These are phyloP conservation scores for Arachis stenosperma DNA, from an alignment of 306 rosid species.

Conservation along the genomic window DNA sequence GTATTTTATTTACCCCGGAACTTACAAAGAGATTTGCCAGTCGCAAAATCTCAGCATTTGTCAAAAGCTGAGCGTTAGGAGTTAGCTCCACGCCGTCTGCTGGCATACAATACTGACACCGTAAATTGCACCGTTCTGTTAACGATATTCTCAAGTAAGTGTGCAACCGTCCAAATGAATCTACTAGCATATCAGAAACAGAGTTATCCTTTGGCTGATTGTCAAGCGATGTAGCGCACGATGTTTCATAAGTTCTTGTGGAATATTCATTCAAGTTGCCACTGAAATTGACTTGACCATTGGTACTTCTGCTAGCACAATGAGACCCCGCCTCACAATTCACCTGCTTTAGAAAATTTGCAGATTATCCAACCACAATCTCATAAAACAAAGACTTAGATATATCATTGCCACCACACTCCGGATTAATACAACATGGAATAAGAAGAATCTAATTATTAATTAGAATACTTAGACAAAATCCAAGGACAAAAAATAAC, in stretches of 20 bases:
- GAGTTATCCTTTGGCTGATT: conserved; percentile 51
- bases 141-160: conserved; percentile 91
- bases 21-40: conserved; percentile 75
- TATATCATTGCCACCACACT: neutral
- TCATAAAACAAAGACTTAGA: conserved; percentile 9
- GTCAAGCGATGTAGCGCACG: conserved; percentile 55
- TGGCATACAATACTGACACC: conserved; percentile 96
- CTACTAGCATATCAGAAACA: conserved; percentile 82
- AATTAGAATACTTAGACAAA: conserved; percentile 17
- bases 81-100: conserved; percentile 89
- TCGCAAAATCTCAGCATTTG: conserved; percentile 63
- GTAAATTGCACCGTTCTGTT: conserved; percentile 91
- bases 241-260: conserved; percentile 51
- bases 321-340: conserved; percentile 44
- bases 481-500: neutral
- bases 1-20: conserved; percentile 82
- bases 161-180: conserved; percentile 92
- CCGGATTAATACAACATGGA: conserved; percentile 14
- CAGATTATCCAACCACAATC: neutral
- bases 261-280: conserved; percentile 41
- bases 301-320: conserved; percentile 35
- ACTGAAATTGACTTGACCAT: conserved; percentile 32
- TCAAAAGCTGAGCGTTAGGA: conserved; percentile 63
- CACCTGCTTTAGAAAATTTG: conserved; percentile 44
- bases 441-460: conserved; percentile 4